Base-by-base conservation (phyloP, 2,329 filamentous ascomycete genomes). In the Aspergillus versicolor region DNA sequence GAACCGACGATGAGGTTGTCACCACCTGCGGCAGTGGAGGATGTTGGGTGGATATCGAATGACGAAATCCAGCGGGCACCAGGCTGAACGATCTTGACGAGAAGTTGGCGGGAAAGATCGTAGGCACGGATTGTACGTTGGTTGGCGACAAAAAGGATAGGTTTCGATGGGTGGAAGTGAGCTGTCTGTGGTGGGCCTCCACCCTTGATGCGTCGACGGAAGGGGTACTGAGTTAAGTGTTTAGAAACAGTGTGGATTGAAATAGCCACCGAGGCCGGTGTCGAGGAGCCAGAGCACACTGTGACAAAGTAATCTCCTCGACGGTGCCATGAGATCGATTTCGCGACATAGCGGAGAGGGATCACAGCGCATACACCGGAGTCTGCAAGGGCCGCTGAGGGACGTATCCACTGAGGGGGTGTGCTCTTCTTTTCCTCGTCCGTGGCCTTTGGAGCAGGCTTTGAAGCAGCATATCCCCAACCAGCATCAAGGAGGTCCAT, bases 201-300 rank as follows among this genome's bases (percentile, higher is more conserved):
- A 58, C 86, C 86, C 68, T 86, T 86, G 62, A 88, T 75, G 65
- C 79, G 75, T 57, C 84, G 83, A 59, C 91, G 89, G 85, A 99
- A 97, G 24, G 94, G 95, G 63, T 94, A 88, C 75, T 99, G 94
- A 3, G 92, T 97, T 45, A 93, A 84, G 76, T 99, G 94, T 75
- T 96, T 96, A 56, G 90, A 94, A 60, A 99, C 81, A 0, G 93
- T 97, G 78, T 99, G 94, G 61, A 99, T 96, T 53, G 91, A 88
- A 52, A 99, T 91, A 4, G 94, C 91, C 49, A 77, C 70, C 4
- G 76, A 78, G 21, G 76, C 76, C 2, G 77, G 77, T 1, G 77
- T 79, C n/a, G 76, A 78, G 30, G 77, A 73, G 8, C 75, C 75
- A 13, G 94, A 92, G 49, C 91, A 95, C 21, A 97, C 91, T 1